A percentile compares a stretch with the other conserved stretches of the same genome.
Conservation (phyloP, 352 stramenopile species). For the Globisporangium solare region DNA sequence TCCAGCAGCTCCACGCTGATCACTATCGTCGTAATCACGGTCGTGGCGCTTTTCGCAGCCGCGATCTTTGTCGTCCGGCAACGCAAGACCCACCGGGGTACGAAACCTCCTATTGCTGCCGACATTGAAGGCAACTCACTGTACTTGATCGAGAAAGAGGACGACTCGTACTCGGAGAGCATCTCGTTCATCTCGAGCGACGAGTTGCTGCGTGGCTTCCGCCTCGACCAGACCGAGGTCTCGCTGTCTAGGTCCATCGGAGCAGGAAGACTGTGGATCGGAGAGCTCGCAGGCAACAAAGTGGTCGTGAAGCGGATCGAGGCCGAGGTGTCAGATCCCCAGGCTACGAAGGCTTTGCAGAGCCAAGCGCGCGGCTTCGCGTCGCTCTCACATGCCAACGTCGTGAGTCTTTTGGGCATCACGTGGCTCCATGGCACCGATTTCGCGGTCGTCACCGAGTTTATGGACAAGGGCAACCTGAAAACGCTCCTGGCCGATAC, state of each 20-base stretch:
- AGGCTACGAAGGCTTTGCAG: conserved; percentile 59
- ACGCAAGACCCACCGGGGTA: conserved; percentile 20
- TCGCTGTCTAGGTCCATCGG: conserved; percentile 49
- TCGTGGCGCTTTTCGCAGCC: conserved; percentile 31
- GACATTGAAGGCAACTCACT: conserved; percentile 20
- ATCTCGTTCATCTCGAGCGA: conserved; percentile 54
- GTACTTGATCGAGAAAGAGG: conserved; percentile 42
- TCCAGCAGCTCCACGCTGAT: conserved; percentile 26
- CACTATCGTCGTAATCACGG: conserved; percentile 30
- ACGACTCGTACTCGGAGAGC: conserved; percentile 29
- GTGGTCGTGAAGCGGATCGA: conserved; percentile 75
- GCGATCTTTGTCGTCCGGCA: conserved; percentile 31
- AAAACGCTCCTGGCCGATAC: conserved; percentile 48
- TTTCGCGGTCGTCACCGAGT: conserved; percentile 70
- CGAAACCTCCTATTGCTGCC: conserved; percentile 5
- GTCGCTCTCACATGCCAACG: conserved; percentile 53
- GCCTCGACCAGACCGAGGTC: conserved; percentile 40
- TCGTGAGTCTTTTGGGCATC: conserved; percentile 63
- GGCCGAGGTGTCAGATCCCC: conserved; percentile 49
- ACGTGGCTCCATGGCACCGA: conserved; percentile 70
- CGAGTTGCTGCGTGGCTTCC: conserved; percentile 46
- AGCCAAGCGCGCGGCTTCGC: conserved; percentile 42
- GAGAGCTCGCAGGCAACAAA: conserved; percentile 47
- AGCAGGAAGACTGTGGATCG: conserved; percentile 45
- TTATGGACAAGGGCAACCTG: conserved; percentile 68